Base-by-base conservation (phyloP, 441 rosid genomes). In the Corymbia citriodora region DNA sequence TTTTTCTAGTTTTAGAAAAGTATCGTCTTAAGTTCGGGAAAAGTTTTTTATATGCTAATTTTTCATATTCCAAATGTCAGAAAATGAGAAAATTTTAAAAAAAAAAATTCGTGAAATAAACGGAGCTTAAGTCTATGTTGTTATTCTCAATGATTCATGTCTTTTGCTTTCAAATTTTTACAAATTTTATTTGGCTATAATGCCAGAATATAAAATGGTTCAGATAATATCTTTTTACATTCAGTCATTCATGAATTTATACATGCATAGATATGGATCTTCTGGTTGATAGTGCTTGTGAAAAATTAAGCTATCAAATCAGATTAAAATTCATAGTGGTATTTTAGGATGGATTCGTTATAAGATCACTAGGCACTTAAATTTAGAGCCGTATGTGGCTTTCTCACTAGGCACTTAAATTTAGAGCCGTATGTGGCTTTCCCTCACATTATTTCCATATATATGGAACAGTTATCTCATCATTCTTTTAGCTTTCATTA, bases 301-400 rank as follows among this genome's bases (percentile, higher is more conserved):
- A 61, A 61, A 61, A 25, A 59, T 59, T 25, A 59, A 59, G 65
- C 65, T 59, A 59, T 59, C 65, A 25, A 59, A 61, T 10, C n/a
- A 25, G 15, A 59, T 0, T 27, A 3, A 61, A 61, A 29, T 5
- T 25, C 7, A 0, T 25, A 3, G 10, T 11, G 0, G 2, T 10
- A 25, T 25, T 59, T 2, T 59, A 59, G 65, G 65, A 61, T 61
- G 68, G 31, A 61, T 61, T 61, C 27, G 68, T 61, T n/a, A 27
- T 27, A 61, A 14, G 15, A 25, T 59, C 10, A 11, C 25, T 59
- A 25, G 25, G n/a, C 65, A 59, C 65, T 25, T 25, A 9, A 59
- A 29, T 59, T 59, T 3, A 59, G 65, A 21, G 27, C 12, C 9
- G 12, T 18, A 55, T 55, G 59, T 55, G 59, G 59, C 59, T 21